Evolutionary conservation across 345 rosid genomes (phyloP).

Genomic region (Cochlearia excelsa): DNA sequence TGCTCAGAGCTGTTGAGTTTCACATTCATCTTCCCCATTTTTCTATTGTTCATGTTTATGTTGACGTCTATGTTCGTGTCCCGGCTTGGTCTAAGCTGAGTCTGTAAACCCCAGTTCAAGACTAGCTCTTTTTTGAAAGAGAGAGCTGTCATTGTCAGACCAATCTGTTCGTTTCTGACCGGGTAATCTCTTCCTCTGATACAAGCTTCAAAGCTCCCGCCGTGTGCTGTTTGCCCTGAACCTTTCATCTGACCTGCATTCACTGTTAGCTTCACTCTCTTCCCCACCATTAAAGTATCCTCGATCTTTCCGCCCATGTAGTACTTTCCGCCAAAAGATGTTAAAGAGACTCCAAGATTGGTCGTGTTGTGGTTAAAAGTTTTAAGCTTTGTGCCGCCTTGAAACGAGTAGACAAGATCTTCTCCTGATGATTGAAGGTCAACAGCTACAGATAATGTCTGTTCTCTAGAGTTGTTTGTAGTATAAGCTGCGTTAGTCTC

Average conservation of each 20-base stretch:
- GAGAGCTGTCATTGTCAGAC: conserved; percentile 58
- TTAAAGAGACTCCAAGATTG: conserved; percentile 61
- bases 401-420: conserved; percentile 63
- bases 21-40: conserved; percentile 66
- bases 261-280: conserved; percentile 57
- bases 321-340: conserved; percentile 57
- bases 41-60: conserved; percentile 67
- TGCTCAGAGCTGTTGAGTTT: conserved; percentile 70
- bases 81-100: conserved; percentile 58
- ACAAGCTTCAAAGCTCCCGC: conserved; percentile 70
- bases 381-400: conserved; percentile 56
- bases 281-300: conserved; percentile 66
- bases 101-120: conserved; percentile 66
- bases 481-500: conserved; percentile 65
- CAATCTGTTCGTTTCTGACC: conserved; percentile 52
- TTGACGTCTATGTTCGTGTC: conserved; percentile 50
- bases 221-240: conserved; percentile 56
- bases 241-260: conserved; percentile 71
- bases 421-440: conserved; percentile 79
- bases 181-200: conserved; percentile 83
- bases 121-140: conserved; percentile 68
- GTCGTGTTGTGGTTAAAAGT: conserved; percentile 57
- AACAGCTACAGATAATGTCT: conserved; percentile 54
- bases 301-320: conserved; percentile 75
- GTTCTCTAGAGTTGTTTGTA: conserved; percentile 48